A percentile compares a stretch with the other conserved stretches of the same genome.
phyloP scores from a whole-genome alignment of 1,139 yeast species.

The Candida frijolesensis region DNA sequence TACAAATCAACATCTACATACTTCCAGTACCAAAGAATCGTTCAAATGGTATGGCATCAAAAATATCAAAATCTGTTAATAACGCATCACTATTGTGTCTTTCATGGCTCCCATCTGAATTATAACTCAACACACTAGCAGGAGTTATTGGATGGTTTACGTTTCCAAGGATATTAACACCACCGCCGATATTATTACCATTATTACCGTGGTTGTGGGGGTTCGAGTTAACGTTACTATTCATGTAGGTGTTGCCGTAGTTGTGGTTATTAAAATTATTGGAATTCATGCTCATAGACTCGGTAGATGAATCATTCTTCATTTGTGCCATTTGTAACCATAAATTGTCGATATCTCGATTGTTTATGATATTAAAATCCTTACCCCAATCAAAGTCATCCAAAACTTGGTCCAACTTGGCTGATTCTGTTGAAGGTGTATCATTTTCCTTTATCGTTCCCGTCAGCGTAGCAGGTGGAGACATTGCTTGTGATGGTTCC shows the following conservation, averaged over 20 bases:
- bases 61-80: not conserved
- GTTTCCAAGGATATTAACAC: not conserved
- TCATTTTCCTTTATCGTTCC: not conserved
- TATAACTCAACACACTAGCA: not conserved
- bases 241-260: not conserved
- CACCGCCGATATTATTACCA: not conserved
- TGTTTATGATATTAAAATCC: slow-evolving; percentile 25
- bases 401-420: not conserved
- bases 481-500: not conserved
- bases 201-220: not conserved
- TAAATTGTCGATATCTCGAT: slow-evolving; percentile 38
- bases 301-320: slow-evolving; percentile 18
- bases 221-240: not conserved
- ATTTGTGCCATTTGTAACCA: slow-evolving; percentile 38
- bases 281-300: not conserved
- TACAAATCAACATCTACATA: not conserved
- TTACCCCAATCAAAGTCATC: slow-evolving; percentile 16
- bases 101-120: not conserved
- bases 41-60: not conserved
- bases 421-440: slow-evolving; percentile 6
- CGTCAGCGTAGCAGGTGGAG: not conserved
- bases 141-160: not conserved
- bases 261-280: not conserved
- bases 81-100: not conserved
- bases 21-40: not conserved